Evolutionary conservation across 768 basidiomycete species (phyloP), one percentile per base, ranked within the genome.

Genomic region (Xanthoconium purpureum): DNA sequence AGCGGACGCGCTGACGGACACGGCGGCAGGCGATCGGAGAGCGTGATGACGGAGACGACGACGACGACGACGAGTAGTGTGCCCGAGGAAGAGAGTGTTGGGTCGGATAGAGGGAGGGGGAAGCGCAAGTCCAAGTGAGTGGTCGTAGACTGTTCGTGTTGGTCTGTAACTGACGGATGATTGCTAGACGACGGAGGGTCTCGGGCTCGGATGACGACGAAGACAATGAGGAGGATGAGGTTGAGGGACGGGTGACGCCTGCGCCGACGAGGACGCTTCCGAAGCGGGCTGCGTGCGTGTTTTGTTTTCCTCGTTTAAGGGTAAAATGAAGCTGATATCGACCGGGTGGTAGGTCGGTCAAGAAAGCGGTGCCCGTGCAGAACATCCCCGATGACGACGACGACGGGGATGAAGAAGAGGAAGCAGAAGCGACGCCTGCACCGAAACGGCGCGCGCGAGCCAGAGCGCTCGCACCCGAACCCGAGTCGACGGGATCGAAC

Each of bases 11-110:
- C 37, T 38, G 37, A 49, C 15, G 11, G 11, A 6, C 6, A 3
- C 15, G 38, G 14, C 30, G n/a, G 20, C 60, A 88, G 85, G 58
- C 77, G 87, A 44, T 87, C 87, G 2, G 77, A 77, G 51, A 88
- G 87, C 54, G 72, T 84, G 39, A 65, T 73, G 13, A 87, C 77
- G n/a, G 70, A 67, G 18, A n/a, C n/a, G n/a, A n/a, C n/a, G n/a
- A n/a, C n/a, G 32, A 61, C 69, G 37, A 74, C 78, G 29, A 73
- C 63, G 29, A 77, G 73, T 28, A 79, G 75, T 6, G 75, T 75
- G 33, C 73, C 74, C 33, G 74, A 73, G 11, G 68, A 71, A 13
- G 63, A 45, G 30, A 63, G 68, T 13, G 60, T 64, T 0, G 73
- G 77, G 6, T 72, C 74, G 37, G 38, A 28, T 0, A 49, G 50